phyloP scores from a whole-genome alignment of 202 grass and related monocot genomes.

The Zoysia matrella region DNA sequence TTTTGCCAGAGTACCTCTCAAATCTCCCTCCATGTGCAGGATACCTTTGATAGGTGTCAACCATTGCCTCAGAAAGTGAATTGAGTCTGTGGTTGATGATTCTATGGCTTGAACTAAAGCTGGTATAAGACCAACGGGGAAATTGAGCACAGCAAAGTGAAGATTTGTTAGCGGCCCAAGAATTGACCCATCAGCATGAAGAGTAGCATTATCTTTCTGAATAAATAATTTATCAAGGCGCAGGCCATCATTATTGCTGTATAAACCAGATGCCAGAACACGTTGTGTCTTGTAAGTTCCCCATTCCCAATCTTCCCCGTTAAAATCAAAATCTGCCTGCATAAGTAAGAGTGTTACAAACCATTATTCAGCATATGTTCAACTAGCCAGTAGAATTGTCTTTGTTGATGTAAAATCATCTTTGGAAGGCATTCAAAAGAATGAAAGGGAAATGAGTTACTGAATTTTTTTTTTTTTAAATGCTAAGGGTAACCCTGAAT shows the following conservation, averaged over 20 bases:
- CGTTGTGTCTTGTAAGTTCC: constrained; percentile 89
- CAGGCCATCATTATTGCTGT: constrained; percentile 93
- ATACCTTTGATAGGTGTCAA: constrained; percentile 94
- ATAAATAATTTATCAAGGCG: constrained; percentile 97
- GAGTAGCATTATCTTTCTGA: constrained; percentile 97
- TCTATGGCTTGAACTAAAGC: constrained; percentile 94
- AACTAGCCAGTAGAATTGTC: constrained; percentile 23
- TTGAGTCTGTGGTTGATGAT: constrained; percentile 87
- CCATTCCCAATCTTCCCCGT: constrained; percentile 99
- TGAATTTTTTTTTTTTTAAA: too few relatives aligned
- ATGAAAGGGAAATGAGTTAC: too few relatives aligned
- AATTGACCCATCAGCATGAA: constrained; percentile 95
- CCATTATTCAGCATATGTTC: constrained; percentile 23
- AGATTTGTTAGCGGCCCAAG: constrained; percentile 95
- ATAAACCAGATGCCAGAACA: constrained; percentile 82
- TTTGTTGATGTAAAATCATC: constrained; percentile 14
- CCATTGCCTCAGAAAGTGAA: constrained; percentile 96
- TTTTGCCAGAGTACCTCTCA: constrained; percentile 85
- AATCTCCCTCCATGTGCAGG: constrained; percentile 99
- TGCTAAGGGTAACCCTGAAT: not conserved
- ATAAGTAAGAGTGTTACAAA: constrained; percentile 32
- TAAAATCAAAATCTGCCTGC: constrained; percentile 98
- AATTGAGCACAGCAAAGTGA: constrained; percentile 98
- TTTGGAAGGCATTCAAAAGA: not conserved
- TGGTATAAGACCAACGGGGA: constrained; percentile 92